A percentile compares a stretch with the other conserved stretches of the same genome.
phyloP scores from a whole-genome alignment of 768 basidiomycete species.

The Xerocomus brunneocitrinus region DNA sequence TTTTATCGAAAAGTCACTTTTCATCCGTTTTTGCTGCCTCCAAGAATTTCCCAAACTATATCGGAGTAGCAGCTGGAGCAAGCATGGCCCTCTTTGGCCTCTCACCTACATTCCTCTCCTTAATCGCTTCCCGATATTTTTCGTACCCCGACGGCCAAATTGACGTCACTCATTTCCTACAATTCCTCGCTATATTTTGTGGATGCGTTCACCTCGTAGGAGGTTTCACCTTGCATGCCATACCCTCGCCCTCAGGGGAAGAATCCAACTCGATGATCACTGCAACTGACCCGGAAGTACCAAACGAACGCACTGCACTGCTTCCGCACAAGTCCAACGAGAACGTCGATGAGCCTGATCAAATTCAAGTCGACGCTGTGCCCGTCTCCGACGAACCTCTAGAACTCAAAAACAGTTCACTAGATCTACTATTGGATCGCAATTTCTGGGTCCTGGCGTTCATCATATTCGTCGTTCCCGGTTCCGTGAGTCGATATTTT shows the following conservation, averaged over 20 bases:
- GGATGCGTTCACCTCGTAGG: slow-evolving; percentile 53
- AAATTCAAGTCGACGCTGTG: slow-evolving; percentile 19
- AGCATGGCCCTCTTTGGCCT: slow-evolving; percentile 77
- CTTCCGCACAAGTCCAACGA: slow-evolving; percentile 24
- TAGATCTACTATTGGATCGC: slow-evolving; percentile 48
- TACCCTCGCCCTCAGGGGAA: slow-evolving; percentile 11
- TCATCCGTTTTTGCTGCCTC: slow-evolving; percentile 74
- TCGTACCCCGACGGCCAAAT: slow-evolving; percentile 41
- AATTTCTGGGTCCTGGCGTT: slow-evolving; percentile 64
- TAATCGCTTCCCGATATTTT: slow-evolving; percentile 60
- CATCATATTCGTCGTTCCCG: slow-evolving; percentile 52
- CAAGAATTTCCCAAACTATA: slow-evolving; percentile 59
- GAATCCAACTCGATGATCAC: not conserved
- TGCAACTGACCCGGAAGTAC: slow-evolving; percentile 15
- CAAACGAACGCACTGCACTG: slow-evolving; percentile 29
- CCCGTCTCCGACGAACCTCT: slow-evolving; percentile 21
- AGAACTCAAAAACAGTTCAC: slow-evolving; percentile 22
- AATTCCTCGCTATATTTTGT: slow-evolving; percentile 52
- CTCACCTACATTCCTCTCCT: slow-evolving; percentile 70
- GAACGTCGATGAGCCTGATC: slow-evolving; percentile 4
- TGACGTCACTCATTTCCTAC: slow-evolving; percentile 47
- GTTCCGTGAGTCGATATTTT: slow-evolving; percentile 51
- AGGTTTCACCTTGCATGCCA: slow-evolving; percentile 38
- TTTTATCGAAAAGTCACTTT: slow-evolving; percentile 46
- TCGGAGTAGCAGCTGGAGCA: slow-evolving; percentile 60